Evolutionary conservation across 2,329 filamentous ascomycete species (phyloP).

Genomic region (Leptodontidium sp.): DNA sequence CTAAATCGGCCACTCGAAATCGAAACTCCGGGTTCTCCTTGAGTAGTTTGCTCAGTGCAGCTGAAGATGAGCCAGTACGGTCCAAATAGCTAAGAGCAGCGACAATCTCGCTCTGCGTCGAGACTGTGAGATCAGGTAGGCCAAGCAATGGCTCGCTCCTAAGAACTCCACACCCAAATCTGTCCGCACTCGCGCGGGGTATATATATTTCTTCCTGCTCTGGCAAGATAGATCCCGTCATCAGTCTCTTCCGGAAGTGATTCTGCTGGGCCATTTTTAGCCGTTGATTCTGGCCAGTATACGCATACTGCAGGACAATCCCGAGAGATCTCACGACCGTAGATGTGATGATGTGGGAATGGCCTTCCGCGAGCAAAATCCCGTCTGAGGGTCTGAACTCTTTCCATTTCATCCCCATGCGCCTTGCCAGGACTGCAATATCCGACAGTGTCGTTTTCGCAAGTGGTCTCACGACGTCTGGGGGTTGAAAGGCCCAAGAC

Average conservation of each 20-base stretch:
- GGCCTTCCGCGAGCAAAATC: constrained; percentile 43
- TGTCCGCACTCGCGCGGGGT: constrained; percentile 31
- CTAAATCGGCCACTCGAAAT: constrained; percentile 36
- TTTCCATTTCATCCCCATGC: constrained; percentile 47
- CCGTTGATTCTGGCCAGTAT: constrained; percentile 32
- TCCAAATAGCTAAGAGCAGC: constrained; percentile 33
- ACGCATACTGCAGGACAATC: constrained; percentile 39
- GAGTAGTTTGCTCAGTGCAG: constrained; percentile 26
- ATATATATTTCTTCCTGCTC: constrained; percentile 40
- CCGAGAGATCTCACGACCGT: constrained; percentile 41
- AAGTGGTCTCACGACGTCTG: constrained; percentile 44
- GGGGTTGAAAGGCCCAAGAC: constrained; percentile 48
- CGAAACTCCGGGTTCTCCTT: constrained; percentile 31
- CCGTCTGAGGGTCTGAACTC: constrained; percentile 43
- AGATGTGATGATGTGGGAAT: constrained; percentile 42
- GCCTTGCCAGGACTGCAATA: constrained; percentile 43
- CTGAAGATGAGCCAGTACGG: constrained; percentile 29
- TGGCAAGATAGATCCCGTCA: constrained; percentile 25
- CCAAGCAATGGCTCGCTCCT: constrained; percentile 28
- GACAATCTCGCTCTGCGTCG: constrained; percentile 36
- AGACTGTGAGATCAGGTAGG: constrained; percentile 33
- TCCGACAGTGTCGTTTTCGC: constrained; percentile 41
- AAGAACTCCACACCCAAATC: constrained; percentile 36
- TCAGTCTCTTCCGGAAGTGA: constrained; percentile 19
- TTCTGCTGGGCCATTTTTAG: constrained; percentile 26